These are phyloP conservation scores for Liriodendron chinense DNA, from an alignment of 164 flowering plant genomes.

Conservation along the genomic window DNA sequence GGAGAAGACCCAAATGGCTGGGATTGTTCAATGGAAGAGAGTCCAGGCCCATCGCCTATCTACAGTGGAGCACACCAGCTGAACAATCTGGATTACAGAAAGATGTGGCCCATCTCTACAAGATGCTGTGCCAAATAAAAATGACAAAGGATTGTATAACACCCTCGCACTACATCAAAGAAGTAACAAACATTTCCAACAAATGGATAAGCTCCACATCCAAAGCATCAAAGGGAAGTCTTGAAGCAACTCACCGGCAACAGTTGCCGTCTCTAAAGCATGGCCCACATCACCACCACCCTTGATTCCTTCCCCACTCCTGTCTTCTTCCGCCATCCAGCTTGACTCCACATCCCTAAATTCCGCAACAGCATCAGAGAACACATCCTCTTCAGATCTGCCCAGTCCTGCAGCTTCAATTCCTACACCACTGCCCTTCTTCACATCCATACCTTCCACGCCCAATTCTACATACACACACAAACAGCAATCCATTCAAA, in stretches of 20 bases:
- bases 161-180: background rate
- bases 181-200: background rate
- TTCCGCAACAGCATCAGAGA: constrained; percentile 64
- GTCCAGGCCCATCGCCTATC: too few relatives aligned
- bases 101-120: too few relatives aligned
- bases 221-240: background rate
- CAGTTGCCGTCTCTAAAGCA: background rate
- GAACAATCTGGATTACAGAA: too few relatives aligned
- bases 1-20: too few relatives aligned
- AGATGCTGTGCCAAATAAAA: too few relatives aligned
- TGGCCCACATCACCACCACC: background rate
- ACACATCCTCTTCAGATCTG: constrained; percentile 61
- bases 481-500: background rate
- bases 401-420: constrained; percentile 21
- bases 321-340: background rate
- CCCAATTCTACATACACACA: constrained; percentile 14
- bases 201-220: background rate
- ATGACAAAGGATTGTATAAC: background rate
- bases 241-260: background rate
- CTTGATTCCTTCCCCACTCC: background rate
- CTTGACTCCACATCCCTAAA: constrained; percentile 40
- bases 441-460: constrained; percentile 29
- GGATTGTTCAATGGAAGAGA: too few relatives aligned
- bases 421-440: constrained; percentile 20
- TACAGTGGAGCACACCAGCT: too few relatives aligned